phyloP scores from a whole-genome alignment of 2,329 filamentous ascomycete species.

The Neofusicoccum laricinum region DNA sequence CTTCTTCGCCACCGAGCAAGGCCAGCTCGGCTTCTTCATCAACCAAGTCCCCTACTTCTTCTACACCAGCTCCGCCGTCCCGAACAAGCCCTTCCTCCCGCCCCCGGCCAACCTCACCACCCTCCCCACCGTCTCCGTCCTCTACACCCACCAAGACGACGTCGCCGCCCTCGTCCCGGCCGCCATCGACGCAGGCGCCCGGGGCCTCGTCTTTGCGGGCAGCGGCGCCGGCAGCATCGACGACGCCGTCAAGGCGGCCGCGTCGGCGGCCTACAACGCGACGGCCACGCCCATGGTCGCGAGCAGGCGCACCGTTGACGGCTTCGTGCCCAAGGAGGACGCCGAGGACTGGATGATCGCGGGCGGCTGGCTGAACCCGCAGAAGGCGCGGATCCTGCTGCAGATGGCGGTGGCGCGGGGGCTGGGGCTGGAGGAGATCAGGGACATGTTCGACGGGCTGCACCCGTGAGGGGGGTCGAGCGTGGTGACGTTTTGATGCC shows the following conservation, averaged over 20 bases:
- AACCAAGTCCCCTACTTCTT: conserved; percentile 60
- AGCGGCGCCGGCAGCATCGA: conserved; percentile 55
- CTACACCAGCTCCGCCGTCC: conserved; percentile 50
- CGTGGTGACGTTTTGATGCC: too few relatives aligned
- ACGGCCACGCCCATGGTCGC: conserved; percentile 51
- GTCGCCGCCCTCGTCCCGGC: conserved; percentile 47
- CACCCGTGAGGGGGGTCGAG: neutral
- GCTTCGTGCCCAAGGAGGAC: conserved; percentile 45
- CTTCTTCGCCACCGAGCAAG: conserved; percentile 57
- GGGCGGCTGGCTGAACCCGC: conserved; percentile 53
- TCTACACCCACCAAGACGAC: conserved; percentile 56
- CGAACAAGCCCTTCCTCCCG: conserved; percentile 29
- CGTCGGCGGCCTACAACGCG: conserved; percentile 45
- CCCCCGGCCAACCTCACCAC: conserved; percentile 27
- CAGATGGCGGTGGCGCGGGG: conserved; percentile 34
- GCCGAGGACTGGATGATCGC: conserved; percentile 36
- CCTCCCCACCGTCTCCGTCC: conserved; percentile 55
- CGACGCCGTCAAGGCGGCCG: conserved; percentile 34
- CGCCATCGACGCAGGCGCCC: conserved; percentile 49
- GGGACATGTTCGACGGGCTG: conserved; percentile 27
- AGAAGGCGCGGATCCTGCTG: conserved; percentile 55
- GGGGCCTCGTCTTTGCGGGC: conserved; percentile 56
- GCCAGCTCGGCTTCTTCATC: conserved; percentile 58
- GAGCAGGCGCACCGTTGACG: conserved; percentile 52
- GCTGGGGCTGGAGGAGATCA: conserved; percentile 45